Evolutionary conservation across 371 early-diverging fungal genomes (phyloP), one percentile per base, ranked within the genome.

Genomic region (Haplosporangium sp.): DNA sequence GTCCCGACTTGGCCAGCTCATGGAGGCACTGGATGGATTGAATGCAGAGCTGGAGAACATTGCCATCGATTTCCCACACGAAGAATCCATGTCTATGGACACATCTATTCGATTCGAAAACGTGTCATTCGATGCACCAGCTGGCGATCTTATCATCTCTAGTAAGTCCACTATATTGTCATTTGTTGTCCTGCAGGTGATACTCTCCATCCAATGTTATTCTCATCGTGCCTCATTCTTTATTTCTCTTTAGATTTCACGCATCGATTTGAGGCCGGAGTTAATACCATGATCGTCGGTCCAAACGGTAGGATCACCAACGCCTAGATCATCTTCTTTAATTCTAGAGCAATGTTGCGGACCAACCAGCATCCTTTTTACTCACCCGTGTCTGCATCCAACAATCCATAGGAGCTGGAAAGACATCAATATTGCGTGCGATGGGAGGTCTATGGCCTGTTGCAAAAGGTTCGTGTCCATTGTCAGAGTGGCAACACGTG

Each of bases 1-100:
- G 3, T 87, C 93, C n/a, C 96, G 97, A 84, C 84, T 97, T 7
- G 90, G 86, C n/a, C 93, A 93, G 67, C 80, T 97, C 12, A 81
- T 94, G 68, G 95, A 95, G 66, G 87, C 85, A 0, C 67, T 93
- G 16, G 89, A 91, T 40, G 74, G 68, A 12, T 62, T 86, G n/a
- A 77, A 82, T 7, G 80, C 80, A 4, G 84, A 85, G 42, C 64
- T 85, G 43, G 83, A 86, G 52, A 82, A 80, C 51, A 77, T 83
- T 50, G 80, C 84, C 9, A 82, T 85, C 11, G 84, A 84, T 42
- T 73, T 76, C 38, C 83, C 84, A 2, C 73, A 80, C 29, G 73
- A 81, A 16, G 70, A 68, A 21, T 53, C 70, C 13, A 12, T 64
- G 18, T 69, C 69, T 2, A 55, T 46, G 11, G 80, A 74, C 23